Percentiles rank a stretch among this genome's conserved stretches.
Conservation (phyloP, 495 filamentous ascomycete species). For the Daldinia childiae region DNA sequence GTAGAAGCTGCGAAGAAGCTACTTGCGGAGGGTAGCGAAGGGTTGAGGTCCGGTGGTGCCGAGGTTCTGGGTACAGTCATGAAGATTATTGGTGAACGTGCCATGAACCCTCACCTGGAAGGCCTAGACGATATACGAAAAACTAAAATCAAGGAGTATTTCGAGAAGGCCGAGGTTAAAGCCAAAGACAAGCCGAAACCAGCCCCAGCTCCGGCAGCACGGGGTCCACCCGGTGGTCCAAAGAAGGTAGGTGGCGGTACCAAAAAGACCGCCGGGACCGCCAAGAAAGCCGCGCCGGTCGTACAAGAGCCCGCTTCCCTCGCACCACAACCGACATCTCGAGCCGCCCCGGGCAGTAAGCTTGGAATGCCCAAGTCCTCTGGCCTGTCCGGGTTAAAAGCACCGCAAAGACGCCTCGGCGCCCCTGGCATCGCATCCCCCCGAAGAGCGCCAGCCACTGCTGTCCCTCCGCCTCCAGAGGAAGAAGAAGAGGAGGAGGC, state of each 20-base stretch:
- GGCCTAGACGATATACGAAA: conserved; percentile 96
- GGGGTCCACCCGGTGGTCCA: conserved; percentile 63
- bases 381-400: conserved; percentile 73
- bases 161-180: conserved; percentile 90
- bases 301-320: conserved; percentile 58
- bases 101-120: conserved; percentile 96
- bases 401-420: conserved; percentile 70
- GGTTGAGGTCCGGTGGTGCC: conserved; percentile 83
- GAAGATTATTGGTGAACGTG: conserved; percentile 97
- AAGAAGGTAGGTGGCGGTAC: conserved; percentile 54
- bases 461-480: conserved; percentile 54
- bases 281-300: conserved; percentile 59
- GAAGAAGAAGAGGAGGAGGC: conserved; percentile 64
- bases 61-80: conserved; percentile 94
- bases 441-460: conserved; percentile 67
- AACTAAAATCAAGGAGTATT: conserved; percentile 95
- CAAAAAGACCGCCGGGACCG: conserved; percentile 52
- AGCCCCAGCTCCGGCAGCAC: conserved; percentile 71
- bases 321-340: conserved; percentile 66
- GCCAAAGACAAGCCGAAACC: conserved; percentile 97
- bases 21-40: conserved; percentile 86
- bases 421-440: conserved; percentile 70
- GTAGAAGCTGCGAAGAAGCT: conserved; percentile 88
- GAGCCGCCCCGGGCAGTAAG: conserved; percentile 69
- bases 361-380: conserved; percentile 71